Evolutionary conservation across 345 rosid species (phyloP), one percentile per base, ranked within the genome.

Genomic region (Kandelia obovata): DNA sequence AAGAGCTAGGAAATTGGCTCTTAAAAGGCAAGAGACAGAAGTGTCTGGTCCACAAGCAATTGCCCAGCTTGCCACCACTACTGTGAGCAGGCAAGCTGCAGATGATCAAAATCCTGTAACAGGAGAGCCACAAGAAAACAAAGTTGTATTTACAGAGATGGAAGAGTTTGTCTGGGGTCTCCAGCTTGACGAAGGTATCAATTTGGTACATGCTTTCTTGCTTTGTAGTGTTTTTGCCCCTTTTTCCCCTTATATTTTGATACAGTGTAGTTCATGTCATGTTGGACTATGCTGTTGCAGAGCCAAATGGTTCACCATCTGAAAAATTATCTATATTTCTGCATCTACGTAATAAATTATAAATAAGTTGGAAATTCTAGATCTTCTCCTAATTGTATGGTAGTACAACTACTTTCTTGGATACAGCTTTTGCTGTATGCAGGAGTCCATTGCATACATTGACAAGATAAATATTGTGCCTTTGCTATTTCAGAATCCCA

Each of bases 121-220:
- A 65, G 90, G 77, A 65, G 97, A 90, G 71, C 34, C 85, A 51
- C 87, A 87, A 78, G 98, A 95, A 80, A 85, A 85, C 82, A 90
- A 80, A 61, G 81, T 92, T 78, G 96, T 90, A 73, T 85, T 95
- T 71, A 90, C 98, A 17, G 97, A 95, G 85, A 85, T 95, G 89
- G 92, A 88, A 61, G 99, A 88, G 76, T 92, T 95, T 84, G 97
- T 92, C 65, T 86, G 89, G 88, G 99, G 89, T 59, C 93, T 95
- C 52, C 89, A 92, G 68, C 87, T 86, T 64, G 82, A 79, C 71
- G 90, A 87, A 85, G 99, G 98, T 92, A 81, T 51, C 69, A 35
- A 67, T 71, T 65, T 43, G 13, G 11, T 62, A 20, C 6, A 2
- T 1, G 1, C 51, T 20, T 68, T 30, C 27, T 53, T 52, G 25